Base-by-base conservation (phyloP, 2,329 filamentous ascomycete species). In the Colletotrichum spinosum region DNA sequence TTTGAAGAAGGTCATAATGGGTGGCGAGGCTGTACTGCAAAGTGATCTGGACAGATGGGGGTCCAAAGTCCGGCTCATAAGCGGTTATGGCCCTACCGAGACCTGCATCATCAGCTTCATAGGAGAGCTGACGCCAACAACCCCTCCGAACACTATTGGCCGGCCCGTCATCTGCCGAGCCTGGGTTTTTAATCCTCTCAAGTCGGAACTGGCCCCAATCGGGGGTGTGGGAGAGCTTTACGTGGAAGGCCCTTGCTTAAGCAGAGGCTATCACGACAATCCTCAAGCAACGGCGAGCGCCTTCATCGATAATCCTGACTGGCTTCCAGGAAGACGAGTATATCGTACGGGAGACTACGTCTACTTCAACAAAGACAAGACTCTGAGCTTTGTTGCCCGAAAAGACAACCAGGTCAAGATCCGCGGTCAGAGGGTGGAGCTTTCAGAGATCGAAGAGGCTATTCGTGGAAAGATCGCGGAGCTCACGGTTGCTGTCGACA, bases 351-450 rank as follows among this genome's bases (percentile, higher is more conserved):
- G 84, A 5, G 84, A 86, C 67, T 73, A 86, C 2, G 83, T 76
- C 1, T 69, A 70, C 38, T 83, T 83, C 49, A 74, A 79, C 42
- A 67, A 72, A 0, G 78, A 84, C 44, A 80, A 81, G 0, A 72
- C 72, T 6, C 68, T 86, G 6, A 70, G 76, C 0, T 85, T 80
- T 44, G 65, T 85, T 15, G 84, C 84, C 9, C 77, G 84, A 35
- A 83, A 82, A 68, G 84, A 86, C 69, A 78, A 77, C 0, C 84
- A 86, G 70, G 78, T 86, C 45, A 87, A 87, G 70, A 71, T 87
- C 10, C 78, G 80, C 37, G 87, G 87, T 45, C 85, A 80, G 60
- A 70, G 83, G 62, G 75, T 84, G 62, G 86, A 82, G 72, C 74
- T 82, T 7, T 15, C 42, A 1, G 68, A 69, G 37, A 60, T 69